A percentile compares a stretch with the other conserved stretches of the same genome.
phyloP scores from a whole-genome alignment of 1,139 yeast genomes.

The Kurtzmaniella quercitrusa region DNA sequence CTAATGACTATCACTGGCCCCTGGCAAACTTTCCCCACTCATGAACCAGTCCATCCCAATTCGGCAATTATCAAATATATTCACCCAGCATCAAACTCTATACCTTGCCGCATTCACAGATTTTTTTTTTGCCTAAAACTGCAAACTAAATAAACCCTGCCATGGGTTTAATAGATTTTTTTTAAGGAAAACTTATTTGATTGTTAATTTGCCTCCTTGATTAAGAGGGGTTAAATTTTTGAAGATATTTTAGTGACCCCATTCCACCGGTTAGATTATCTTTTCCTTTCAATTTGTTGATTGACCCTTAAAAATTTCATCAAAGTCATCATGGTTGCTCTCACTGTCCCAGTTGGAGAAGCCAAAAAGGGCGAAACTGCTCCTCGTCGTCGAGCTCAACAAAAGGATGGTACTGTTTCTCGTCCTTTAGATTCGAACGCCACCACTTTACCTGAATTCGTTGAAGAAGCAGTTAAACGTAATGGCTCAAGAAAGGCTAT shows the following conservation, averaged over 20 bases:
- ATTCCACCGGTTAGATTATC: no score
- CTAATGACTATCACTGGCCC: no score
- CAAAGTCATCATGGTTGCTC: constrained; percentile 29
- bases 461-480: constrained; percentile 58
- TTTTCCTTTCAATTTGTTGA: no score
- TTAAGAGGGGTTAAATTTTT: not conserved
- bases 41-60: not conserved
- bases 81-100: not conserved
- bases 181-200: not conserved
- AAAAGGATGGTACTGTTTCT: constrained; percentile 50
- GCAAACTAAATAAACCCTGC: not conserved
- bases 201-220: not conserved
- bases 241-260: no score
- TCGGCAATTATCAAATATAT: not conserved
- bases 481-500: constrained; percentile 55
- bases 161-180: not conserved
- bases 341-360: constrained; percentile 71
- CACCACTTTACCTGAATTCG: constrained; percentile 65
- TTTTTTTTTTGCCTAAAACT: not conserved
- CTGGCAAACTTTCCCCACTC: not conserved
- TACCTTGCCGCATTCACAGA: not conserved
- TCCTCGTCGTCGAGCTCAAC: constrained; percentile 72
- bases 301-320: no score
- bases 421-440: constrained; percentile 60
- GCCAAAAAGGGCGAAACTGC: constrained; percentile 87